Evolutionary conservation across 1,139 yeast species (phyloP).

Genomic region (Lodderomyces metapsilosis): DNA sequence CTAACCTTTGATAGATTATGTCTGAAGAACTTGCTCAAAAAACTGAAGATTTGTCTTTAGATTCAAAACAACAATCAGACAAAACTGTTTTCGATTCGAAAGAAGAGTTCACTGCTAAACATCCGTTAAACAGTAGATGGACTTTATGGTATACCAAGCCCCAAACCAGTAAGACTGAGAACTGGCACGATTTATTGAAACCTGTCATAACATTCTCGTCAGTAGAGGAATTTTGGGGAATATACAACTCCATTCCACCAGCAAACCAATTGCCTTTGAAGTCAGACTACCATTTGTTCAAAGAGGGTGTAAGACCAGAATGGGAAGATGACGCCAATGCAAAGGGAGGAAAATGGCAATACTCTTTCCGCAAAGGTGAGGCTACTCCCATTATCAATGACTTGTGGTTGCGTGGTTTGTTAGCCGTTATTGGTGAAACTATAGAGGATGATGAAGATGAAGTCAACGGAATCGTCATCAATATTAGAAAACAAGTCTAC

Average conservation of each 20-base stretch:
- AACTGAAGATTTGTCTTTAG: constrained; percentile 54
- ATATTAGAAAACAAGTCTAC: constrained; percentile 78
- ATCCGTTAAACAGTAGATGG: constrained; percentile 92
- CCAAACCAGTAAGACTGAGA: constrained; percentile 70
- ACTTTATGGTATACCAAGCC: constrained; percentile 98
- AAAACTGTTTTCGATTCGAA: constrained; percentile 65
- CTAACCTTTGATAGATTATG: constrained; percentile 20
- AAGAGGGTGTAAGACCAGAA: constrained; percentile 94
- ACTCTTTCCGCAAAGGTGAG: constrained; percentile 67
- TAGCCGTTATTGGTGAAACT: constrained; percentile 94
- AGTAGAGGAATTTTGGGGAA: constrained; percentile 99
- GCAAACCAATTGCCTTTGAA: constrained; percentile 88
- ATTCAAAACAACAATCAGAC: constrained; percentile 34
- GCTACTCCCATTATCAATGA: constrained; percentile 70
- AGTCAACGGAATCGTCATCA: constrained; percentile 93
- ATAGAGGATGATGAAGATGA: constrained; percentile 86
- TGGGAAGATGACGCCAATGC: constrained; percentile 94
- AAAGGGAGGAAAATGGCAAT: constrained; percentile 91
- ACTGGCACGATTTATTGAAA: constrained; percentile 92
- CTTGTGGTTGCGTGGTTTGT: constrained; percentile 87
- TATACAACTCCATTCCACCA: constrained; percentile 88
- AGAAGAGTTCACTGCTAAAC: constrained; percentile 77
- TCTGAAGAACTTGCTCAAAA: constrained; percentile 56
- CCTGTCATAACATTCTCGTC: constrained; percentile 90
- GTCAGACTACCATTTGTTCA: constrained; percentile 94